Conservation (phyloP, 306 rosid genomes). For the Cotoneaster glaucophyllus region DNA sequence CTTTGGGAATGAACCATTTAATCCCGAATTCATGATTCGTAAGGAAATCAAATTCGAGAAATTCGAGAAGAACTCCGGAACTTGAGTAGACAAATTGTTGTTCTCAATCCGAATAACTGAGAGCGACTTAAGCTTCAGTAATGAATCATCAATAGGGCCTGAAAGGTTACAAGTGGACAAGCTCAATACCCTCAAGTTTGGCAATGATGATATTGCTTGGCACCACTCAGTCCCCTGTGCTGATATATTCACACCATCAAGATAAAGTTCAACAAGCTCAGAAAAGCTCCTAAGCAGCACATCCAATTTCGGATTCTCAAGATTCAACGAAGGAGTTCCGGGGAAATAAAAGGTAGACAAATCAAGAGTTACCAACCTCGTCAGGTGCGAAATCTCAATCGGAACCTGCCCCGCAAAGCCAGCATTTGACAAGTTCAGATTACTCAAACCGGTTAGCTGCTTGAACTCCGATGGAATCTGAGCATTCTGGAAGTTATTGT, state of each 20-base stretch:
- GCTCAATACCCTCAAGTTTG: conserved; percentile 22
- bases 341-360: neutral
- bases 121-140: conserved; percentile 18
- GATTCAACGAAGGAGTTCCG: neutral
- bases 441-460: conserved; percentile 1
- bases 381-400: conserved; percentile 15
- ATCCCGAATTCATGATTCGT: neutral
- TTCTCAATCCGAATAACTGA: conserved; percentile 10
- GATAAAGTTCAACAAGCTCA: conserved; percentile 19
- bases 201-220: conserved; percentile 14
- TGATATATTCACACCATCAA: conserved; percentile 48
- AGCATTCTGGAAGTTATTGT: neutral
- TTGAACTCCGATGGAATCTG: conserved; percentile 11
- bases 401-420: conserved; percentile 25
- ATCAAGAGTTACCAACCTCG: conserved; percentile 25
- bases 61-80: conserved; percentile 14
- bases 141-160: conserved; percentile 16
- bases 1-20: conserved; percentile 15
- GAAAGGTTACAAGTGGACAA: conserved; percentile 13
- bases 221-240: conserved; percentile 44
- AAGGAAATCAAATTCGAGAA: conserved; percentile 28
- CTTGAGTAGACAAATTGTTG: neutral
- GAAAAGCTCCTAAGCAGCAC: conserved; percentile 17
- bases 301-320: conserved; percentile 16
- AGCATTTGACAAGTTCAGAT: conserved; percentile 23